Evolutionary conservation across 768 basidiomycete genomes (phyloP).

Genomic region (Suillus discolor): DNA sequence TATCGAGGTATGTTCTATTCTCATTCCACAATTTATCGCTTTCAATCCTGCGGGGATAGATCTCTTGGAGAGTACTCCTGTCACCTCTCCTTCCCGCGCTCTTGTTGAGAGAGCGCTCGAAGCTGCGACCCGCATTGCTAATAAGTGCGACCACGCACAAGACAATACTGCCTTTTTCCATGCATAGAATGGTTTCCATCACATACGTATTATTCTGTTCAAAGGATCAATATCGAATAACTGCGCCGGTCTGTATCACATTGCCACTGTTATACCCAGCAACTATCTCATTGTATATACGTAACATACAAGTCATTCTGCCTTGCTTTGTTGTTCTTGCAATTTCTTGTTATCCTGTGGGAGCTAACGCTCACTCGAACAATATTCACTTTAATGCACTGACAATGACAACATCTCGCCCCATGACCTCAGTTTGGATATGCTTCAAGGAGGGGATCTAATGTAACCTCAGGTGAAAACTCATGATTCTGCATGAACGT

Average conservation of each 20-base stretch:
- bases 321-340: background rate
- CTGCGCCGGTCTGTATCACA: background rate
- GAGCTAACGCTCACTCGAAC: background rate
- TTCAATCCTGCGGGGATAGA: slow-evolving; percentile 37
- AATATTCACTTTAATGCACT: slow-evolving; percentile 3
- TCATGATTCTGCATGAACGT: background rate
- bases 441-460: slow-evolving; percentile 32
- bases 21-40: slow-evolving; percentile 8
- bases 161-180: slow-evolving; percentile 50
- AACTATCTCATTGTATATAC: background rate
- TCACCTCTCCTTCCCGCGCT: slow-evolving; percentile 47
- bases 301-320: background rate
- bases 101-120: slow-evolving; percentile 62
- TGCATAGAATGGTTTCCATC: slow-evolving; percentile 6
- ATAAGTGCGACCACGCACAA: slow-evolving; percentile 63
- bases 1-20: slow-evolving; percentile 50
- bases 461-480: background rate
- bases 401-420: slow-evolving; percentile 35
- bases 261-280: slow-evolving; percentile 2
- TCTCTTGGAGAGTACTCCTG: slow-evolving; percentile 51
- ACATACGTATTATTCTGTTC: background rate
- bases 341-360: background rate
- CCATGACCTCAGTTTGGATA: slow-evolving; percentile 30
- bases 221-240: background rate
- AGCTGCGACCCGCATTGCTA: slow-evolving; percentile 57